Evolutionary conservation across 345 rosid species (phyloP), one percentile per base, ranked within the genome.

Genomic region (Aquilaria sinensis): DNA sequence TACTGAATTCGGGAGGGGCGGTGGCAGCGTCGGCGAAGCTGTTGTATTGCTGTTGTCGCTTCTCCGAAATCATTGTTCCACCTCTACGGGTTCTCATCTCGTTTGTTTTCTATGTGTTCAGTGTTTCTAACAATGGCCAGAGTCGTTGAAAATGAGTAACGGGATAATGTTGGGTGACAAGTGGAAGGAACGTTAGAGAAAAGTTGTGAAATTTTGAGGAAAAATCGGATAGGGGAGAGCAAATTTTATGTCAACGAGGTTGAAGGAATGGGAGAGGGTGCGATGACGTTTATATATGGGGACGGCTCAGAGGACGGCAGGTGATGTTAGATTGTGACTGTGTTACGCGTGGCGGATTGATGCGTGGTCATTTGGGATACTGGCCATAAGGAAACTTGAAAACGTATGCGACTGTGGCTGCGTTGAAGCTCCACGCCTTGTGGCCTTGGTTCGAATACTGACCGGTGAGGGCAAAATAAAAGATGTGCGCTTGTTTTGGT

Each of bases 1-100:
- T 76, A 15, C 85, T 86, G 32, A 92, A 74, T 48, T 81, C 80
- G 12, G 82, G 85, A 16, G 23, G 23, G 23, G 23, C 23, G 23
- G 23, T 16, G 23, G 23, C 23, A 16, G 23, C 23, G 23, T 16
- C 23, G 23, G 23, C 23, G 23, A 16, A 16, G 37, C 90, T 77
- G 66, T 48, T 69, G 15, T 65, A 71, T 71, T 60, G 67, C 14
- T 32, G 52, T 51, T 15, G 49, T 2, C 4, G 75, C 57, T 72
- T 74, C 57, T 72, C 32, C 33, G 51, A 41, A 57, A 63, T 45
- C 72, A 72, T 56, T 30, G 70, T 30, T 30, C 58, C 65, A 6
- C 65, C 69, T 14, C 68, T 32, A 46, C 65, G 60, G 47, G 71
- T 71, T 60, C 63, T 79, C 81, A 75, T 78, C 33, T 23, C 2